Conservation (phyloP, 2,329 filamentous ascomycete genomes). For the Phyllachora maydis region DNA sequence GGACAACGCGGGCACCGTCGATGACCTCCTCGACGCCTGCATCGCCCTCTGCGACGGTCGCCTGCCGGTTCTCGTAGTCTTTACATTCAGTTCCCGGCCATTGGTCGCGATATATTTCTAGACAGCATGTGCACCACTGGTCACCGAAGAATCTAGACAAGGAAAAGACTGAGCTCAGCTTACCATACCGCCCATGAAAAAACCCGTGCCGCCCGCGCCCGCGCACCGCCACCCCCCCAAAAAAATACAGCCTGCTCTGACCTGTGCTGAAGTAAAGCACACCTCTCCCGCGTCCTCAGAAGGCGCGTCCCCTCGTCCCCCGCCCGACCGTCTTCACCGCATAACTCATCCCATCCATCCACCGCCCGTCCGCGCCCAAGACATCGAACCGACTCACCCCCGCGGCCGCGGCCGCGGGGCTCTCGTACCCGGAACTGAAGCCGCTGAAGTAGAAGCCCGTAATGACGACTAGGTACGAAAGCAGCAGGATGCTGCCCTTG, state of each 20-base stretch:
- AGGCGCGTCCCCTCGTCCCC: conserved; percentile 18
- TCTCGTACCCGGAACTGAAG: conserved; percentile 18
- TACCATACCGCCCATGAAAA: no score
- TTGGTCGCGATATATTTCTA: no score
- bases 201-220: no score
- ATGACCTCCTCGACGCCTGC: conserved; percentile 55
- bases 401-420: conserved; percentile 17
- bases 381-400: conserved; percentile 27
- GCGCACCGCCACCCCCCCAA: no score
- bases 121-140: conserved; percentile 1
- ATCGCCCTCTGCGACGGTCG: conserved; percentile 62
- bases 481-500: conserved; percentile 86
- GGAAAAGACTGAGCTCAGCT: no score
- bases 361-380: conserved; percentile 26
- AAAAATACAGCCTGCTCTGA: no score
- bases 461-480: conserved; percentile 84
- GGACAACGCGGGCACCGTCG: conserved; percentile 45
- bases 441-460: conserved; percentile 78
- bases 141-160: no score
- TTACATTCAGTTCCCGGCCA: no score
- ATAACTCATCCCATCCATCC: conserved; percentile 23
- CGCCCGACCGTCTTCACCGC: conserved; percentile 29
- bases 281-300: no score
- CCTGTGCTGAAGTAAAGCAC: no score
- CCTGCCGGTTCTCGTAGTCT: no score